These are phyloP conservation scores for Phytophthora ohioensis DNA, from an alignment of 352 stramenopile genomes.

Conservation along the genomic window DNA sequence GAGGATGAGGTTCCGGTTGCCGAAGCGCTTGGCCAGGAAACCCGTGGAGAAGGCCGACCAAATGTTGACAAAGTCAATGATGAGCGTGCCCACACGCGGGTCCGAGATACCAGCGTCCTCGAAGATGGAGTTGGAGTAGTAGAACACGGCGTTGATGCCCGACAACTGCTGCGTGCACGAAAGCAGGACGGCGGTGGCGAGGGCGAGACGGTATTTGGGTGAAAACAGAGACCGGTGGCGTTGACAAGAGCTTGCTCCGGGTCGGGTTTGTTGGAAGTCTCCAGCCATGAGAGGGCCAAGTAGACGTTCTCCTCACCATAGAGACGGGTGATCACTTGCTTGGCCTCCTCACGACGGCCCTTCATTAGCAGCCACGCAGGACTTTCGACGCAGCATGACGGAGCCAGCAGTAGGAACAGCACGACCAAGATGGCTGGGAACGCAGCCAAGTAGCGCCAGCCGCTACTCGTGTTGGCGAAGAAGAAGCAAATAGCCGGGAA, in stretches of 20 bases:
- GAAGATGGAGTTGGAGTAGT: constrained; percentile 27
- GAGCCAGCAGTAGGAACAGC: constrained; percentile 50
- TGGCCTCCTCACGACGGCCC: constrained; percentile 23
- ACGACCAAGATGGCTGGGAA: constrained; percentile 54
- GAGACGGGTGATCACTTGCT: constrained; percentile 41
- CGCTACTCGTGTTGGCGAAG: constrained; percentile 33
- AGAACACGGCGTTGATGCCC: constrained; percentile 23
- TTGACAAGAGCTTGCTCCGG: constrained; percentile 17
- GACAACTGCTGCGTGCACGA: constrained; percentile 18
- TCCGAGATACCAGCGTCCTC: constrained; percentile 21
- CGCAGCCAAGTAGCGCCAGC: constrained; percentile 49
- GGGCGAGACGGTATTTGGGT: constrained; percentile 10
- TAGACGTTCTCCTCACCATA: constrained; percentile 40
- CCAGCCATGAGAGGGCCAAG: constrained; percentile 27
- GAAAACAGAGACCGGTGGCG: constrained; percentile 12
- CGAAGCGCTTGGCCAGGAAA: constrained; percentile 18
- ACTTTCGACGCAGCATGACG: constrained; percentile 39
- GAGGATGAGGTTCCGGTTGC: constrained; percentile 23
- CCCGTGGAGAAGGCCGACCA: constrained; percentile 16
- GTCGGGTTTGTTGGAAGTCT: constrained; percentile 26
- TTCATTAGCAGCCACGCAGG: constrained; percentile 36
- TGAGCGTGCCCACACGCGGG: constrained; percentile 13
- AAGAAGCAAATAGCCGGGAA: constrained; percentile 27
- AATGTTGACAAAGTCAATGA: constrained; percentile 11
- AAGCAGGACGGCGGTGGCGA: constrained; percentile 4